A percentile compares a stretch with the other conserved stretches of the same genome.
phyloP scores from a whole-genome alignment of 257 asterid species.

The Solanum sejunctum region DNA sequence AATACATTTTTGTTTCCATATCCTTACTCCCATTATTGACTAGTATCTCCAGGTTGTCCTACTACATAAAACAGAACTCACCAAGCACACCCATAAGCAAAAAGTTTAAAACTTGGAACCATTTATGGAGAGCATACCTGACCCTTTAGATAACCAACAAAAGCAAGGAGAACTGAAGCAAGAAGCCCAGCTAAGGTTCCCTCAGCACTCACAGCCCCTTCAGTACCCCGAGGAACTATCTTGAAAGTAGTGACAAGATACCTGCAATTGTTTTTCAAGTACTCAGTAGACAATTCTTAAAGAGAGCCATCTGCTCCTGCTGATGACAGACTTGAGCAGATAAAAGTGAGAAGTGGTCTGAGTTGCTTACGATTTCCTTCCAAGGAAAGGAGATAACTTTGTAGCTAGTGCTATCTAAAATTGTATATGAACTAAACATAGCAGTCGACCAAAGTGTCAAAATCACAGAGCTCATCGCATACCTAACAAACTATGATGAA shows the following conservation, averaged over 20 bases:
- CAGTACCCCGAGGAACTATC: conserved; percentile 92
- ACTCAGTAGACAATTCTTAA: not conserved
- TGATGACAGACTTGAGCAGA: not conserved
- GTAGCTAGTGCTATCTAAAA: not conserved
- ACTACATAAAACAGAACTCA: not conserved
- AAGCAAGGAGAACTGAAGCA: conserved; percentile 82
- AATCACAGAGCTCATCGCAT: not conserved
- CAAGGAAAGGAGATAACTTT: not conserved
- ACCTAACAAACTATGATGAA: not conserved
- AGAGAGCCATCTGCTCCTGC: not conserved
- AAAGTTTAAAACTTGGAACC: not conserved
- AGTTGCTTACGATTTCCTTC: not conserved
- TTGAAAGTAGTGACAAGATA: conserved; percentile 88
- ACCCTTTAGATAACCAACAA: conserved; percentile 43
- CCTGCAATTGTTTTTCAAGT: conserved; percentile 19
- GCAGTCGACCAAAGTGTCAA: not conserved
- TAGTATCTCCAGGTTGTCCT: not conserved
- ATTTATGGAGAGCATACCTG: conserved; percentile 29
- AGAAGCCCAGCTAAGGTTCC: conserved; percentile 83
- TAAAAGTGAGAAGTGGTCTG: not conserved
- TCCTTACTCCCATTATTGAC: not conserved
- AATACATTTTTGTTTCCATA: not conserved
- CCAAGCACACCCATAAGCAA: not conserved
- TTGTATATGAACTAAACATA: not conserved
- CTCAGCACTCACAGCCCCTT: conserved; percentile 93